These are phyloP conservation scores for Didymella sp. DNA, from an alignment of 2,329 filamentous ascomycete genomes.

Conservation along the genomic window DNA sequence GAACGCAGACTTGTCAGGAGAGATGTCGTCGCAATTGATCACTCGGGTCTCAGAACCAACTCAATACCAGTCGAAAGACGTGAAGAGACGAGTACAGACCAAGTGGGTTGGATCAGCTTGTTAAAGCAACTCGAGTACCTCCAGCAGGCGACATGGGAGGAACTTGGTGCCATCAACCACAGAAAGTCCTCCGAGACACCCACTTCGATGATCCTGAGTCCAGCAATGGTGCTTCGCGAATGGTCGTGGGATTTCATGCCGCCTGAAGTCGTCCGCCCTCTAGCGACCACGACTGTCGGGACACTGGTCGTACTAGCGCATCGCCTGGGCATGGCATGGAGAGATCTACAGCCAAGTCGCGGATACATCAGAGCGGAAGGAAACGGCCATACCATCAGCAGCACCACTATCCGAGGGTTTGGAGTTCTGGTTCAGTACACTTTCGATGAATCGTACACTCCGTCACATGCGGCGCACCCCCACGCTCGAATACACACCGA, in stretches of 20 bases:
- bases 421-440: neutral
- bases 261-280: conserved; percentile 14
- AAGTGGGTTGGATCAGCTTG: conserved; percentile 4
- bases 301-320: conserved; percentile 13
- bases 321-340: conserved; percentile 9
- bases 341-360: neutral
- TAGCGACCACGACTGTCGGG: conserved; percentile 9
- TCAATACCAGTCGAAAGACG: neutral
- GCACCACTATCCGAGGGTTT: neutral
- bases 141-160: neutral
- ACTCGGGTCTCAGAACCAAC: neutral
- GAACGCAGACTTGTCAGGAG: neutral
- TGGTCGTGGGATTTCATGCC: conserved; percentile 22
- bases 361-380: conserved; percentile 2
- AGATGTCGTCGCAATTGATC: neutral
- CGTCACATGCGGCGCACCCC: neutral
- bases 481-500: conserved; percentile 5
- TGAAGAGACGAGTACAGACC: conserved; percentile 7
- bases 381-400: conserved; percentile 2
- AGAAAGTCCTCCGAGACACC: neutral
- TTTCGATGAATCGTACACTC: conserved; percentile 2
- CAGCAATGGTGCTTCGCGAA: neutral
- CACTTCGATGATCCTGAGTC: neutral
- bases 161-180: neutral
- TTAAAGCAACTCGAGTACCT: conserved; percentile 7